phyloP scores from a whole-genome alignment of 2,329 filamentous ascomycete genomes.

The Didymosphaeria variabile region DNA sequence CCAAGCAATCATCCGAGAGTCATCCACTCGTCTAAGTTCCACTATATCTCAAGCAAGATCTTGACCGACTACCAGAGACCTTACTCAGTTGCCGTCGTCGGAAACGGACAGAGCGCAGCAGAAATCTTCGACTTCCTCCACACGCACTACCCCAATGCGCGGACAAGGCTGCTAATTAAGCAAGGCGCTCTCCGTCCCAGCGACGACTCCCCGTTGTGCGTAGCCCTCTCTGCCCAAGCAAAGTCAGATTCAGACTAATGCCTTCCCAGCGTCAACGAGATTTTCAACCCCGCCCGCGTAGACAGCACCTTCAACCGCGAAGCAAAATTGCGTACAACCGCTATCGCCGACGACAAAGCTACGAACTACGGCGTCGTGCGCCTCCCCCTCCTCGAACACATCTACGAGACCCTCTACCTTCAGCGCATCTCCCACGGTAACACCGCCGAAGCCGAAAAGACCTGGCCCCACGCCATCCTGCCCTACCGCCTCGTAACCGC shows the following conservation, averaged over 20 bases:
- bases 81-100: conserved; percentile 84
- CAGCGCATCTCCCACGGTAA: conserved; percentile 75
- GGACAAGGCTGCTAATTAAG: conserved; percentile 81
- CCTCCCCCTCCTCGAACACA: conserved; percentile 85
- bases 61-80: conserved; percentile 64
- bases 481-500: conserved; percentile 71
- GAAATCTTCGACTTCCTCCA: conserved; percentile 95
- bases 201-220: conserved; percentile 95
- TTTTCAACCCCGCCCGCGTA: conserved; percentile 90
- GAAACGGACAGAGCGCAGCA: conserved; percentile 89
- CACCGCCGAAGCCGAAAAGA: conserved; percentile 65
- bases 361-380: conserved; percentile 97
- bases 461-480: conserved; percentile 86
- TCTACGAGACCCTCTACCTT: conserved; percentile 88
- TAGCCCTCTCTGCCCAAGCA: conserved; percentile 31
- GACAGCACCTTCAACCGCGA: conserved; percentile 77
- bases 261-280: conserved; percentile 80
- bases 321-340: conserved; percentile 66
- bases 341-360: conserved; percentile 74
- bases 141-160: conserved; percentile 80
- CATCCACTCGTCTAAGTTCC: conserved; percentile 89
- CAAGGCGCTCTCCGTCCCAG: conserved; percentile 85
- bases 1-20: conserved; percentile 76
- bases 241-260: conserved; percentile 33
- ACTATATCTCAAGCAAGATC: conserved; percentile 68